phyloP scores from a whole-genome alignment of 495 filamentous ascomycete species.

The Cudoniella acicularis region DNA sequence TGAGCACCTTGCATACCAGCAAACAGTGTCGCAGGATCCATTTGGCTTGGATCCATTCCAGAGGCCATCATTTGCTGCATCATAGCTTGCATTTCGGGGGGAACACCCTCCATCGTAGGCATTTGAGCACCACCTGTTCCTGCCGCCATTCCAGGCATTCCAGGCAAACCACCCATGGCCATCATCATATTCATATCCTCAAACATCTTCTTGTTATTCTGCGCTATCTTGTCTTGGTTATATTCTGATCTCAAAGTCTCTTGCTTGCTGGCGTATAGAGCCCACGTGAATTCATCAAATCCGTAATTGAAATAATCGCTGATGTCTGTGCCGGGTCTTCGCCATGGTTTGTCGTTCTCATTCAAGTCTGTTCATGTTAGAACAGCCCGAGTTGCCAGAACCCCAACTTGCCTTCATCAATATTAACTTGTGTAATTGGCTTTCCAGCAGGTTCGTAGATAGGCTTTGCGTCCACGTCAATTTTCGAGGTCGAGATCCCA shows the following conservation, averaged over 20 bases:
- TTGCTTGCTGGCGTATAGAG: conserved; percentile 88
- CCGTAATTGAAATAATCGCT: conserved; percentile 99
- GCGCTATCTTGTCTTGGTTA: conserved; percentile 52
- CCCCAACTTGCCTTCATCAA: conserved; percentile 62
- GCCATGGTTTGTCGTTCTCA: conserved; percentile 89
- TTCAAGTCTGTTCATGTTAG: conserved; percentile 55
- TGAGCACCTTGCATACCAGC: conserved; percentile 42
- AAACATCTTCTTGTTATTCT: conserved; percentile 78
- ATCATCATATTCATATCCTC: conserved; percentile 90
- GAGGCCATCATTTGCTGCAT: conserved; percentile 75
- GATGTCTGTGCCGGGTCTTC: conserved; percentile 89
- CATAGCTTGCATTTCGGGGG: conserved; percentile 79
- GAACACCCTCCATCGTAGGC: conserved; percentile 69
- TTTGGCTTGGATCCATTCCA: conserved; percentile 77
- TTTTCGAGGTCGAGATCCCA: conserved; percentile 64
- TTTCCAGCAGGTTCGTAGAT: conserved; percentile 69
- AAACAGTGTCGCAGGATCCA: conserved; percentile 62
- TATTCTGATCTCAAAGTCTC: conserved; percentile 68
- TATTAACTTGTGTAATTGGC: conserved; percentile 77
- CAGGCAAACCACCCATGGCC: conserved; percentile 58
- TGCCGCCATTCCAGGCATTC: conserved; percentile 56
- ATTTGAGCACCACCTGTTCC: conserved; percentile 43
- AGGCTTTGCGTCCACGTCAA: conserved; percentile 83
- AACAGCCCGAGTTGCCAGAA: no score
- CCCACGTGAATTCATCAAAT: conserved; percentile 99